A percentile compares a stretch with the other conserved stretches of the same genome.
Evolutionary conservation across 441 rosid genomes (phyloP).

Genomic region (Populus hybrid): DNA sequence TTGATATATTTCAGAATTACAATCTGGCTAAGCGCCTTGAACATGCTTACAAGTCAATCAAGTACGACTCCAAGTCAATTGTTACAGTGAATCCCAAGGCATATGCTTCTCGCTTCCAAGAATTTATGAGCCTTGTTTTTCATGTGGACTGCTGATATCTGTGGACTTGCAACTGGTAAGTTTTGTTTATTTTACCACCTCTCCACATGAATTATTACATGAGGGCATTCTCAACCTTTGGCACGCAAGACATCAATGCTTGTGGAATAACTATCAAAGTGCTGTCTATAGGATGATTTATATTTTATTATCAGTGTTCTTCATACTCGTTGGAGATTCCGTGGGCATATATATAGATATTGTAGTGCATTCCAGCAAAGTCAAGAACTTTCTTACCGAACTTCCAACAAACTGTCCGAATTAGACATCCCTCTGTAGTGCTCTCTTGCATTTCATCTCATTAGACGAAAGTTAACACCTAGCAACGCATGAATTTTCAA

Average conservation of each 20-base stretch:
- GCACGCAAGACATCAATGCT: too few species aligned
- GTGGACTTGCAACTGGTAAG: conserved; percentile 2
- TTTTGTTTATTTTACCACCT: not conserved
- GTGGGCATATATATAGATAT: too few species aligned
- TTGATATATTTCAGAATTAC: conserved; percentile 47
- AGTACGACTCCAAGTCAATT: conserved; percentile 41
- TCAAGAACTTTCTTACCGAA: not conserved
- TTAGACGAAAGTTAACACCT: not conserved
- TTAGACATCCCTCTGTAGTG: not conserved
- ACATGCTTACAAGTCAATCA: conserved; percentile 52
- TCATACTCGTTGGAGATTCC: not conserved
- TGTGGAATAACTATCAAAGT: not conserved
- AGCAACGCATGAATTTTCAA: not conserved
- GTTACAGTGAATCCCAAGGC: conserved; percentile 48
- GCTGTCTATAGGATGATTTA: not conserved
- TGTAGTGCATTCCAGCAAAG: not conserved
- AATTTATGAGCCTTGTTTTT: conserved; percentile 42
- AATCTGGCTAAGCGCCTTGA: conserved; percentile 43
- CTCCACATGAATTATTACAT: not conserved
- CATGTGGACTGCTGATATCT: conserved; percentile 23
- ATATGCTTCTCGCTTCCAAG: conserved; percentile 50
- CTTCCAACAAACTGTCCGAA: not conserved
- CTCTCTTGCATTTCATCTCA: not conserved
- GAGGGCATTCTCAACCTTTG: not conserved
- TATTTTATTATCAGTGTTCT: not conserved